Conservation (phyloP, 179 eudicot genomes). For the Carnegiea gigantea region DNA sequence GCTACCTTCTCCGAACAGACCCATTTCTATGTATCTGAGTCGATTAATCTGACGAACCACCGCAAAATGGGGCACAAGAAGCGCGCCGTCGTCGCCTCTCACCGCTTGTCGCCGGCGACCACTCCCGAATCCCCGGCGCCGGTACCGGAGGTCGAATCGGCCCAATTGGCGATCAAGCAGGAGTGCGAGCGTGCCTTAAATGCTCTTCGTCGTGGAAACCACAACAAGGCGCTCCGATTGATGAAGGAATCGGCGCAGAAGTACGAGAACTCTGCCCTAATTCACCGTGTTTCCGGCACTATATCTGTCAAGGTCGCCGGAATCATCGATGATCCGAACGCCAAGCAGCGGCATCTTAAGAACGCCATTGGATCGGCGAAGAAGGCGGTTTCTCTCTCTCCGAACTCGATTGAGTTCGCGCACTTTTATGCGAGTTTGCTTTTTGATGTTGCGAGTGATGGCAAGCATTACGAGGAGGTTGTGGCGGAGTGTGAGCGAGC, state of each 20-base stretch:
- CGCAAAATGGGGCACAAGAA: conserved; percentile 74
- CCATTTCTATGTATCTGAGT: conserved; percentile 23
- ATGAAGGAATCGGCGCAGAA: conserved; percentile 58
- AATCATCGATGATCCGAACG: conserved; percentile 55
- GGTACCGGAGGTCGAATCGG: background rate
- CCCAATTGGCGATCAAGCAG: conserved; percentile 34
- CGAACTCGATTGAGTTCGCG: conserved; percentile 68
- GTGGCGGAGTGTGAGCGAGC: conserved; percentile 86
- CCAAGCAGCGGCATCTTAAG: conserved; percentile 54
- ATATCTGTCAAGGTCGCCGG: conserved; percentile 58
- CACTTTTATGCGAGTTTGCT: conserved; percentile 83
- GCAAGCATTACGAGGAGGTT: conserved; percentile 76
- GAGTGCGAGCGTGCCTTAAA: conserved; percentile 75
- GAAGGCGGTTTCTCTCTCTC: conserved; percentile 54
- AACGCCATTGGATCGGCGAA: conserved; percentile 74
- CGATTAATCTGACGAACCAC: background rate
- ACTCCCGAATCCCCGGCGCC: background rate
- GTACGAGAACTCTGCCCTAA: conserved; percentile 48
- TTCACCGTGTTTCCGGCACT: conserved; percentile 63
- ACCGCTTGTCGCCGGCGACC: background rate
- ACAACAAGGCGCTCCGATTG: conserved; percentile 63
- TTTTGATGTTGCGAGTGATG: conserved; percentile 63
- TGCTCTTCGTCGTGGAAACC: conserved; percentile 69
- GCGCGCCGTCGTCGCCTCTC: conserved; percentile 49
- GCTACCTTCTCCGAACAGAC: no score